phyloP scores from a whole-genome alignment of 306 rosid species.

The Leucaena leucocephala region DNA sequence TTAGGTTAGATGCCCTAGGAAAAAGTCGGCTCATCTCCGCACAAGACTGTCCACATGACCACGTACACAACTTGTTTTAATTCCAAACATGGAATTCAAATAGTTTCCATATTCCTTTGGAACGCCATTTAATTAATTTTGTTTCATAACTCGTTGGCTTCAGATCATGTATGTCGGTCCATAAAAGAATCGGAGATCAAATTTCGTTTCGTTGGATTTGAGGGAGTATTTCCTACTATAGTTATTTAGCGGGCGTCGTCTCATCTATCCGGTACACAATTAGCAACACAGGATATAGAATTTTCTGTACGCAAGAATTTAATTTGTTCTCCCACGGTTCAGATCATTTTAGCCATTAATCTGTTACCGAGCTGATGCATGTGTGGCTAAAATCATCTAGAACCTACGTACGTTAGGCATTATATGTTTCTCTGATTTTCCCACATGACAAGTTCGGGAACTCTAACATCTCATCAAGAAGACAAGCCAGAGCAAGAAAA shows the following conservation, averaged over 20 bases:
- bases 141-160: neutral
- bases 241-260: neutral
- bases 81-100: neutral
- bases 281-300: conserved; percentile 13
- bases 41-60: too few relatives aligned
- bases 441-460: neutral
- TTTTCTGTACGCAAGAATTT: neutral
- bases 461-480: neutral
- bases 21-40: too few relatives aligned
- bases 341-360: neutral
- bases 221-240: neutral
- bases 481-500: neutral
- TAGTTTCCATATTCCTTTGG: too few relatives aligned
- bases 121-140: neutral
- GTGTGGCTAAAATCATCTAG: neutral
- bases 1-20: too few relatives aligned
- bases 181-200: neutral
- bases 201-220: neutral
- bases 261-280: neutral
- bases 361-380: too few relatives aligned
- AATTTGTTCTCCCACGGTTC: conserved; percentile 36
- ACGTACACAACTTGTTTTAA: too few relatives aligned
- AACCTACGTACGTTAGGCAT: neutral
- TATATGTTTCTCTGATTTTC: neutral
- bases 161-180: neutral